Conservation (phyloP, 164 flowering plant species). For the Annona cherimola region DNA sequence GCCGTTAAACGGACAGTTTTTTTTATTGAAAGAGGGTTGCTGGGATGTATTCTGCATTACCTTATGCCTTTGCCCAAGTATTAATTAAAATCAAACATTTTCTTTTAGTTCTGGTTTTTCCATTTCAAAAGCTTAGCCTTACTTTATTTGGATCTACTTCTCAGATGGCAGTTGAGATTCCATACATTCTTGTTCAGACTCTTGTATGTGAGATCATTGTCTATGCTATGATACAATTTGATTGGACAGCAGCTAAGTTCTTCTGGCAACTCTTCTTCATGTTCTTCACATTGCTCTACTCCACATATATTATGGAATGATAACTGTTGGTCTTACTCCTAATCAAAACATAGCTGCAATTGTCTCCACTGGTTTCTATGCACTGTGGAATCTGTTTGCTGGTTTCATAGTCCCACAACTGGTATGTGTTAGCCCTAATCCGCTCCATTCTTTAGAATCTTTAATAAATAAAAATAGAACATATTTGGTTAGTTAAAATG, state of each 20-base stretch:
- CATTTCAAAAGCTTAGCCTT: background rate
- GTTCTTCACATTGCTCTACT: slow-evolving; percentile 59
- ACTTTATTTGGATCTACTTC: background rate
- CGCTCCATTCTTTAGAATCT: background rate
- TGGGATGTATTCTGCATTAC: slow-evolving; percentile 88
- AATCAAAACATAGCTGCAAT: slow-evolving; percentile 52
- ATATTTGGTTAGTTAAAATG: too few relatives aligned
- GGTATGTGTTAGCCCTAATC: slow-evolving; percentile 27
- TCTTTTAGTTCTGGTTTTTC: background rate
- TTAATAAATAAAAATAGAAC: background rate
- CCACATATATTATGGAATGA: slow-evolving; percentile 65
- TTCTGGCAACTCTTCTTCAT: slow-evolving; percentile 23
- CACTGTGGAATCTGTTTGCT: slow-evolving; percentile 53
- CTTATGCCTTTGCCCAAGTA: slow-evolving; percentile 97
- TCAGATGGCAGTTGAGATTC: slow-evolving; percentile 49
- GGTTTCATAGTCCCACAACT: slow-evolving; percentile 57
- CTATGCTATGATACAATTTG: slow-evolving; percentile 58
- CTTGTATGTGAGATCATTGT: slow-evolving; percentile 37
- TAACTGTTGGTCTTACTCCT: slow-evolving; percentile 64
- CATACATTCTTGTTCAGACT: slow-evolving; percentile 41
- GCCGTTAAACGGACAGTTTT: slow-evolving; percentile 91
- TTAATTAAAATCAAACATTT: background rate
- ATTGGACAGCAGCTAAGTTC: slow-evolving; percentile 55
- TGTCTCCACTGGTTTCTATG: slow-evolving; percentile 47
- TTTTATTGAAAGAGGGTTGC: slow-evolving; percentile 88